A percentile compares a stretch with the other conserved stretches of the same genome.
Conservation (phyloP, 2,329 filamentous ascomycete genomes). For the Sclerotinia glacialis region DNA sequence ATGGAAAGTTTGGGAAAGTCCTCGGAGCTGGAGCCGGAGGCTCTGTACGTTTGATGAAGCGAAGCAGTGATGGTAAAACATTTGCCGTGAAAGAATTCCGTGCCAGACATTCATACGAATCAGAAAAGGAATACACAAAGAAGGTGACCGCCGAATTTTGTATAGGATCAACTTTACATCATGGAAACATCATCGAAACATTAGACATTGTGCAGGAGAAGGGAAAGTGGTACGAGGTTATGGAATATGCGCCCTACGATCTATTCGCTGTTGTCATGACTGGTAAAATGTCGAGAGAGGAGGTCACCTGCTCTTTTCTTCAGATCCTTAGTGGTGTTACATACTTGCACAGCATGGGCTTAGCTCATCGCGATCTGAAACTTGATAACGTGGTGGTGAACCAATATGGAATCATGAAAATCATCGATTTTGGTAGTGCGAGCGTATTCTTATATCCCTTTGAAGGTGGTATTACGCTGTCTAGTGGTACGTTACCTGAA, state of each 20-base stretch:
- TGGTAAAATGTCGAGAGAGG: constrained; percentile 89
- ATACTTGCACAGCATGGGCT: constrained; percentile 90
- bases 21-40: constrained; percentile 92
- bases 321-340: constrained; percentile 94
- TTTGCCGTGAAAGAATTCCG: constrained; percentile 98
- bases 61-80: constrained; percentile 85
- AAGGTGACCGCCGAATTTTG: constrained; percentile 98
- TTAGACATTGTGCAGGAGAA: constrained; percentile 95
- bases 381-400: constrained; percentile 98
- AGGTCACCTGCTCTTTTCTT: constrained; percentile 85
- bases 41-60: constrained; percentile 90
- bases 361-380: constrained; percentile 93
- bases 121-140: constrained; percentile 93
- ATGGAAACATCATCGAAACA: constrained; percentile 97
- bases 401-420: constrained; percentile 96
- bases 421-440: constrained; percentile 97
- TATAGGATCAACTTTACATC: constrained; percentile 92
- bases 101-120: constrained; percentile 87
- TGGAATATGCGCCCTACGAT: constrained; percentile 97
- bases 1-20: constrained; percentile 92
- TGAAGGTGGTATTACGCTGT: constrained; percentile 79
- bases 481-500: constrained; percentile 63
- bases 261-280: constrained; percentile 99
- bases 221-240: constrained; percentile 93
- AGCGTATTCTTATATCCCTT: constrained; percentile 98